Evolutionary conservation across 2,329 filamentous ascomycete species (phyloP).

Genomic region (Epichloe baconii): DNA sequence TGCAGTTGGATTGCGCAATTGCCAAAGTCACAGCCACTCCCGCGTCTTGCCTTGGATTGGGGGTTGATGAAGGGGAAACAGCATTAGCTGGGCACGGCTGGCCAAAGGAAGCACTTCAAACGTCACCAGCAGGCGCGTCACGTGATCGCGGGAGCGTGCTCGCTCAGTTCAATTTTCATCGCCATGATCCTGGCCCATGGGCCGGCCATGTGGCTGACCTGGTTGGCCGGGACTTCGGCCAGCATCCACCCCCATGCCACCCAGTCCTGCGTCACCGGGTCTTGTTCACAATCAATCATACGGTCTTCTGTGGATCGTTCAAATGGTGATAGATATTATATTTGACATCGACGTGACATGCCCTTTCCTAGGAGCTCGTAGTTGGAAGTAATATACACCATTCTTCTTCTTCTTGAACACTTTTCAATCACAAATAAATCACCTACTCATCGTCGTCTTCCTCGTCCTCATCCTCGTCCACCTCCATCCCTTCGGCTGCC

Average conservation of each 20-base stretch:
- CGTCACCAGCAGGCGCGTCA: constrained; percentile 21
- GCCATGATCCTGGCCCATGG: too few relatives aligned
- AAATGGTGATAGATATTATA: not conserved
- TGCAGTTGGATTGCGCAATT: constrained; percentile 5
- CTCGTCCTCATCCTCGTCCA: constrained; percentile 75
- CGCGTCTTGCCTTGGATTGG: constrained; percentile 6
- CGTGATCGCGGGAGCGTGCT: constrained; percentile 15
- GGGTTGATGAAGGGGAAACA: constrained; percentile 2
- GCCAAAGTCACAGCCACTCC: constrained; percentile 4
- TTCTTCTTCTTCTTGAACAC: not conserved
- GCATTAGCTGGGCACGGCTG: constrained; percentile 13
- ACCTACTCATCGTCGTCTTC: constrained; percentile 35
- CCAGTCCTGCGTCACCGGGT: too few relatives aligned
- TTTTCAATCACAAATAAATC: too few relatives aligned
- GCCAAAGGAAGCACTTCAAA: constrained; percentile 23
- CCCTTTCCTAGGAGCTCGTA: not conserved
- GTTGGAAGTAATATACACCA: not conserved
- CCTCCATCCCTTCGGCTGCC: constrained; percentile 87
- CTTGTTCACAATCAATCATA: too few relatives aligned
- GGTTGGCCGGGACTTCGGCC: too few relatives aligned
- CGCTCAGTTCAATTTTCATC: too few relatives aligned
- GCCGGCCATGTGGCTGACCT: too few relatives aligned
- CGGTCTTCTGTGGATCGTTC: not conserved
- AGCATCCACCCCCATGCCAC: too few relatives aligned
- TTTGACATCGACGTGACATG: not conserved